Evolutionary conservation across 2,329 filamentous ascomycete species (phyloP), one percentile per base, ranked within the genome.

Genomic region (Hirsutella minnesotensis): DNA sequence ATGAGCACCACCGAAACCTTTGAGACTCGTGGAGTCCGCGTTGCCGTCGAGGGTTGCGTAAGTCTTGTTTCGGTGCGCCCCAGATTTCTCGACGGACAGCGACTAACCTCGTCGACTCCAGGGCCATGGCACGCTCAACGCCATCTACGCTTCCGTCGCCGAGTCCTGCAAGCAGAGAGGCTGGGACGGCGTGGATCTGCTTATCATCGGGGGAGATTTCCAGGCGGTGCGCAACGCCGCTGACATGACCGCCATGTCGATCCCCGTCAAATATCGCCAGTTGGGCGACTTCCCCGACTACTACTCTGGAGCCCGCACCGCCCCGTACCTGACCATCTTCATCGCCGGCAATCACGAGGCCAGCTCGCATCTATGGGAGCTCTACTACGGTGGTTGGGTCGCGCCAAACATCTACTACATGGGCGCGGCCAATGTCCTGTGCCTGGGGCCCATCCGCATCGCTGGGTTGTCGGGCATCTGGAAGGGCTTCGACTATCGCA

Each of bases 351-450:
- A 98, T 58, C 92, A 98, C 56, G 92, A 98, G 66, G 90, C 92
- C 1, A 85, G 85, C 55, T 88, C 85, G 40, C 80, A 96, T 62
- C 69, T 95, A 5, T 92, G 81, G 70, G 92, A 98, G 64, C 75
- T 98, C 0, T 94, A 86, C 66, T 94, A 96, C 58, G 92, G 92
- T 41, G 92, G 92, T 40, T 98, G 92, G 92, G 92, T 87, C 5
- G 90, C 90, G 8, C 88, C 87, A 9, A 94, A 92, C 52, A 96
- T 98, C 49, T 98, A 95, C 69, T 98, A 95, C 64, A 74, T 96
- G 60, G 92, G 92, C 39, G 86, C 88, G 29, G 87, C 92, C 46
- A 95, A 94, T 57, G 81, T 98, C 9, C 60, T 98, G 34, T 81
- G 83, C 16, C 69, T 94, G 27, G 90, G 90, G 0, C 83, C 86